Evolutionary conservation across 1,139 yeast species (phyloP).

Genomic region (Candida sanyaensis): DNA sequence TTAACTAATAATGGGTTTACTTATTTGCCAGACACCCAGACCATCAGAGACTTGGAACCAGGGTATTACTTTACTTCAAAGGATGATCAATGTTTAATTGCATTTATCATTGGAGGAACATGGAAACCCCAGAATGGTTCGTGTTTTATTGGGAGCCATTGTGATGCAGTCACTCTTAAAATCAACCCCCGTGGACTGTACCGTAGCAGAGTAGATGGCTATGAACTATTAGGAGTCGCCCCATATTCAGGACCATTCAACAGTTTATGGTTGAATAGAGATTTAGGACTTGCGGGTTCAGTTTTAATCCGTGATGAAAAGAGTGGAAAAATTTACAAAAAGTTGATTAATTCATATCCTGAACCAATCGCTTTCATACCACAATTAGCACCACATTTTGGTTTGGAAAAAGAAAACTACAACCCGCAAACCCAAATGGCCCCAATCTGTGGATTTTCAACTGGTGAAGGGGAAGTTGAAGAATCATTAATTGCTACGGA

Average conservation of each 20-base stretch:
- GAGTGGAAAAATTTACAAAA: conserved; percentile 36
- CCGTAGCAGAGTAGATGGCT: conserved; percentile 52
- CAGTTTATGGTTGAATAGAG: conserved; percentile 65
- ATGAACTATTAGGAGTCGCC: conserved; percentile 64
- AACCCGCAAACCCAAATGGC: conserved; percentile 64
- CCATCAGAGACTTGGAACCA: conserved; percentile 35
- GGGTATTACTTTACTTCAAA: conserved; percentile 53
- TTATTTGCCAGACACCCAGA: conserved; percentile 51
- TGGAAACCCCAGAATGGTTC: conserved; percentile 62
- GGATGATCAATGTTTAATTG: conserved; percentile 56
- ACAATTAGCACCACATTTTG: conserved; percentile 67
- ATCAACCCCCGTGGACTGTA: conserved; percentile 47
- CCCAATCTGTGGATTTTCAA: conserved; percentile 56
- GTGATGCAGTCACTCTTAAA: conserved; percentile 59
- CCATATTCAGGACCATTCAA: conserved; percentile 64
- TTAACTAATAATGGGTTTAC: conserved; percentile 53
- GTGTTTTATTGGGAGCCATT: conserved; percentile 61
- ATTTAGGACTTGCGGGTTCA: conserved; percentile 67
- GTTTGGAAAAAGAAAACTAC: conserved; percentile 52
- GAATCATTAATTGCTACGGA: conserved; percentile 45
- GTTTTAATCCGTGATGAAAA: conserved; percentile 41
- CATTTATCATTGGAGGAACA: conserved; percentile 56
- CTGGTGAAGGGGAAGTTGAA: conserved; percentile 13
- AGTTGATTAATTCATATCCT: conserved; percentile 57
- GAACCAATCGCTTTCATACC: conserved; percentile 68